A percentile compares a stretch with the other conserved stretches of the same genome.
These are phyloP conservation scores for Citrus sp. DNA, from an alignment of 345 rosid species.

Conservation along the genomic window DNA sequence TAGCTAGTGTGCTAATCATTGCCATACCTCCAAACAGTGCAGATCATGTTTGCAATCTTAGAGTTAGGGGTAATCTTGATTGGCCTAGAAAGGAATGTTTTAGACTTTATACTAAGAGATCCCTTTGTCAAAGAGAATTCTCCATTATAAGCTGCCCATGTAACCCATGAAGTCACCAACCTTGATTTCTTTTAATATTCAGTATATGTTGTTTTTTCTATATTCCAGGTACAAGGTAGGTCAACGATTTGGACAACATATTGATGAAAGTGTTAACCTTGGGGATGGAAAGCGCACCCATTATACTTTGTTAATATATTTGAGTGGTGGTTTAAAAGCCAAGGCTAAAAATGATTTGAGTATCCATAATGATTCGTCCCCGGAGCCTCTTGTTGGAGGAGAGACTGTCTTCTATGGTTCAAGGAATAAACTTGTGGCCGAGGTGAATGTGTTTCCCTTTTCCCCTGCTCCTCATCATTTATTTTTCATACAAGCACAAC, in stretches of 20 bases:
- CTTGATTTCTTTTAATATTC: not conserved
- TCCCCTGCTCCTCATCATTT: not conserved
- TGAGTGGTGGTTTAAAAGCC: constrained; percentile 56
- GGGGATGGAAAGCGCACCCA: constrained; percentile 68
- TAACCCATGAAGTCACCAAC: not conserved
- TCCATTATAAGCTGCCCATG: not conserved
- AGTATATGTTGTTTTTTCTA: not conserved
- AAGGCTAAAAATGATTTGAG: constrained; percentile 40
- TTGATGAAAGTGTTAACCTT: constrained; percentile 77
- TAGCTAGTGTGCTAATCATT: not conserved
- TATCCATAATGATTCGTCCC: constrained; percentile 36
- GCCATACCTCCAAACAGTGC: not conserved
- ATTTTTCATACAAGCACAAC: not conserved
- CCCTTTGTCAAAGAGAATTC: not conserved
- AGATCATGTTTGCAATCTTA: not conserved
- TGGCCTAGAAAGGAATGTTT: not conserved
- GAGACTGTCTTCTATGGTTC: constrained; percentile 90
- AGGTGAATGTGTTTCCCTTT: constrained; percentile 34
- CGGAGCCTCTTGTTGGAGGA: constrained; percentile 71
- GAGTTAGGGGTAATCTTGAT: not conserved
- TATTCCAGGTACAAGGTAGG: constrained; percentile 75
- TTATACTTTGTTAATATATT: constrained; percentile 83
- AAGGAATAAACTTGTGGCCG: constrained; percentile 71
- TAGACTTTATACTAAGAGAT: not conserved
- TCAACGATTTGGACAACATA: constrained; percentile 81